A percentile compares a stretch with the other conserved stretches of the same genome.
These are phyloP conservation scores for Lepidium campestre DNA, from an alignment of 441 rosid genomes.

Conservation along the genomic window DNA sequence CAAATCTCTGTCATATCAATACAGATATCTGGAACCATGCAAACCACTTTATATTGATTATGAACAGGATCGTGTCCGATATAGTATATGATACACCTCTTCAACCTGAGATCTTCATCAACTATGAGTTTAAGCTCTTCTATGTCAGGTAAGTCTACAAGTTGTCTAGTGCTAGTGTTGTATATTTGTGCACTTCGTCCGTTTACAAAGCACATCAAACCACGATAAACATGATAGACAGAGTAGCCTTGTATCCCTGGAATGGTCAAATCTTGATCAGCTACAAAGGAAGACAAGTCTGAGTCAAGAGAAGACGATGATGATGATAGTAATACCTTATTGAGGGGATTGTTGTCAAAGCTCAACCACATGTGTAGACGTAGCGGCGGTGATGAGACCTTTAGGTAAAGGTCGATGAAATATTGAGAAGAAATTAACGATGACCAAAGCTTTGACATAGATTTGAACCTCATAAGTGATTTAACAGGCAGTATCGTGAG, in stretches of 20 bases:
- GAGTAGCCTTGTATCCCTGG: not conserved
- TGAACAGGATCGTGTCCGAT: not conserved
- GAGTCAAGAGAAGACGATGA: not conserved
- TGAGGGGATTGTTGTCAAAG: not conserved
- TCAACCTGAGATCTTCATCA: not conserved
- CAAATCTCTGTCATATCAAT: not conserved
- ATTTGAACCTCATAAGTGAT: constrained; percentile 11
- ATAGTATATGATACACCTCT: not conserved
- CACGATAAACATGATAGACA: not conserved
- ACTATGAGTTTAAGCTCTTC: not conserved
- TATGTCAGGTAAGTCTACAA: constrained; percentile 4
- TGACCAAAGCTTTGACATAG: not conserved
- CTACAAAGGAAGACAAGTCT: not conserved
- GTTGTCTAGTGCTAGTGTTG: constrained; percentile 15
- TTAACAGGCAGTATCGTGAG: not conserved
- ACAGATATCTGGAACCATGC: not conserved
- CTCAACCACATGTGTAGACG: not conserved
- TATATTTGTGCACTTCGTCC: not conserved
- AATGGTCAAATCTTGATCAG: constrained; percentile 2
- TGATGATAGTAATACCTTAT: not conserved
- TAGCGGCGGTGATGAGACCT: not conserved
- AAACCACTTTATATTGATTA: constrained; percentile 14
- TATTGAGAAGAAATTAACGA: not conserved
- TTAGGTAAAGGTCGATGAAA: not conserved
- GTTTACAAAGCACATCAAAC: not conserved